Evolutionary conservation across 306 rosid genomes (phyloP), one percentile per base, ranked within the genome.

Genomic region (Quercus robur): DNA sequence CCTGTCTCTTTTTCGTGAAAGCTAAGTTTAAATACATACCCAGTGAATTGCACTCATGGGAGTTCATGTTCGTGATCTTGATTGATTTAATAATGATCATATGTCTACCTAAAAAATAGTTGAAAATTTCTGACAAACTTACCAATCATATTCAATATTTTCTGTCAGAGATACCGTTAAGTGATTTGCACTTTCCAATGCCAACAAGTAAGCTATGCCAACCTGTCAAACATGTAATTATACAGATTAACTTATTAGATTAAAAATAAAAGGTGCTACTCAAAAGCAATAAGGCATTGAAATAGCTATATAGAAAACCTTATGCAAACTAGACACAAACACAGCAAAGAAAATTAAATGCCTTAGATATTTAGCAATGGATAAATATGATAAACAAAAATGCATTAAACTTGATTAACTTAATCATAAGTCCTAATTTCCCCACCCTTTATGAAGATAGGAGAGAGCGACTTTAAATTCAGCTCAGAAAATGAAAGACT

Each of bases 71-170:
- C 3, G 0, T 41, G 46, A 41, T 41, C 46, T 41, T 41, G 46
- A 41, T 41, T 41, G 46, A 41, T 41, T 41, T 41, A 63, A 15
- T 7, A 51, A 51, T 15, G 31, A 49, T n/a, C 15, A 10, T 13
- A 14, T 23, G 75, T 30, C 9, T 64, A 30, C 4, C 38, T 74
- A 78, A 20, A 70, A 70, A 73, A 68, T 59, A 83, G 17, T 18
- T 56, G 54, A 57, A 76, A 77, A 55, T 71, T 57, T 67, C 70
- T 74, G 75, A 77, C 79, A 75, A 80, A 77, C 92, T 69, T 81
- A 95, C 99, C 93, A 81, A 74, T 95, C 98, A 84, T 93, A 95
- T 84, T 95, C 99, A 76, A 95, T 93, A 86, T 91, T 93, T 81
- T 93, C 96, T 21, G 75, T 77, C 30, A 93, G 92, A 83, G 98